A percentile compares a stretch with the other conserved stretches of the same genome.
phyloP scores from a whole-genome alignment of 495 filamentous ascomycete species.

The Polyplosphaeria fusca region DNA sequence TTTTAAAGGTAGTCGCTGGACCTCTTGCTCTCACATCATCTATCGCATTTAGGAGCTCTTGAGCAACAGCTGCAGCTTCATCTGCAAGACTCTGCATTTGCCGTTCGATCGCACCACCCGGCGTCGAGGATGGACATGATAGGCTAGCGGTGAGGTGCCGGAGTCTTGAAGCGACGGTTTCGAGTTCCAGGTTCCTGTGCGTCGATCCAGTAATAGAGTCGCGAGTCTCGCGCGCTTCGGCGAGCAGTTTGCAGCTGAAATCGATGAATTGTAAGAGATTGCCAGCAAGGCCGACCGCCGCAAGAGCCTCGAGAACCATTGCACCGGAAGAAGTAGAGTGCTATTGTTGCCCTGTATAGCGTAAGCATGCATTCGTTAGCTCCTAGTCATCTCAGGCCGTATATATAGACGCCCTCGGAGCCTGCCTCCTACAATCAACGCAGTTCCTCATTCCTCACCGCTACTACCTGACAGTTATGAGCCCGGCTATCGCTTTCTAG shows the following conservation, averaged over 20 bases:
- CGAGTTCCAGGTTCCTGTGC: neutral
- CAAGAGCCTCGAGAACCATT: slow-evolving; percentile 9
- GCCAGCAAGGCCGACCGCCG: neutral
- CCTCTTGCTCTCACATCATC: neutral
- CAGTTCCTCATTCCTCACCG: too few species aligned
- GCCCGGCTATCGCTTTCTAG: too few species aligned
- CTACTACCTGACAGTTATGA: too few species aligned
- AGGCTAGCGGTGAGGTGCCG: too few species aligned
- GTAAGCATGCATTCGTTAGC: too few species aligned
- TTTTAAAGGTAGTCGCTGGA: neutral
- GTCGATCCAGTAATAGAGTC: neutral
- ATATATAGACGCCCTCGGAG: too few species aligned
- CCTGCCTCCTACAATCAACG: too few species aligned
- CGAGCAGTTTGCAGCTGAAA: neutral
- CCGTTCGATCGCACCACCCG: neutral
- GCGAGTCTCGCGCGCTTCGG: neutral
- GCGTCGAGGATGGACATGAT: too few species aligned
- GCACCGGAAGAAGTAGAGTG: too few species aligned
- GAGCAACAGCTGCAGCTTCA: neutral
- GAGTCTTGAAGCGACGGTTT: too few species aligned
- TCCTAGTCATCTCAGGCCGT: too few species aligned
- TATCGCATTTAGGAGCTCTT: neutral
- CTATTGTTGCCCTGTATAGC: too few species aligned
- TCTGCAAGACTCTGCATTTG: neutral
- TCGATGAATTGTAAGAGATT: slow-evolving; percentile 9